Base-by-base conservation (phyloP, 768 basidiomycete genomes). In the Termitomyces sp. region DNA sequence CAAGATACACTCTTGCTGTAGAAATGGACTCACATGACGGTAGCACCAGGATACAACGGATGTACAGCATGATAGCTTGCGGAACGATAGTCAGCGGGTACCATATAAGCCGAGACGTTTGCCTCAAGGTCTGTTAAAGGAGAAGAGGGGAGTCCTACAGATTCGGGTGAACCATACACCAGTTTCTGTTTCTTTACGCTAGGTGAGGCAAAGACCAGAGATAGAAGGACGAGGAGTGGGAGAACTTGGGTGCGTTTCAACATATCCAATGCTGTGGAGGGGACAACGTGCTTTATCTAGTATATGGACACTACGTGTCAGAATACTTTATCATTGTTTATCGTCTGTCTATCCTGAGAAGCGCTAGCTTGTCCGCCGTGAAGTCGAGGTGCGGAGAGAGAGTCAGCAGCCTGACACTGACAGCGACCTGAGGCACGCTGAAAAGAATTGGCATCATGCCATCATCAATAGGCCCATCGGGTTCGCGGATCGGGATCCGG, bases 11-110 rank as follows among this genome's bases (percentile, higher is more conserved):
- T 36, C 32, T 42, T 7, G 48, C 24, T 32, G 48, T 49, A 28
- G 7, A 4, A 39, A 36, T 11, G 38, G 20, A 62, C 69, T 54
- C 33, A 71, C 70, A 72, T 57, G 20, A 69, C 70, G 11, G 70
- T 71, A 7, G 67, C 69, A 1, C 67, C 70, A 24, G 71, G 71
- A 53, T 68, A 72, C 36, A 72, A 58, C 2, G 71, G 63, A 50
- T 68, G 65, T 16, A 69, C 65, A 52, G 61, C 39, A 52, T 68
- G 56, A 50, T 63, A 63, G 36, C 67, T 63, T 11, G 67, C 59
- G 6, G 68, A 70, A 24, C 68, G 67, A 50, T 71, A 70, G 38
- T 69, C 66, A 20, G 59, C 58, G 0, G 70, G 61, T 7, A 61
- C 48, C 15, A 66, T 57, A 55, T 71, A 71, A 11, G 46, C 67